Base-by-base conservation (phyloP, 257 asterid species). In the Parsonsia alboflavescens region DNA sequence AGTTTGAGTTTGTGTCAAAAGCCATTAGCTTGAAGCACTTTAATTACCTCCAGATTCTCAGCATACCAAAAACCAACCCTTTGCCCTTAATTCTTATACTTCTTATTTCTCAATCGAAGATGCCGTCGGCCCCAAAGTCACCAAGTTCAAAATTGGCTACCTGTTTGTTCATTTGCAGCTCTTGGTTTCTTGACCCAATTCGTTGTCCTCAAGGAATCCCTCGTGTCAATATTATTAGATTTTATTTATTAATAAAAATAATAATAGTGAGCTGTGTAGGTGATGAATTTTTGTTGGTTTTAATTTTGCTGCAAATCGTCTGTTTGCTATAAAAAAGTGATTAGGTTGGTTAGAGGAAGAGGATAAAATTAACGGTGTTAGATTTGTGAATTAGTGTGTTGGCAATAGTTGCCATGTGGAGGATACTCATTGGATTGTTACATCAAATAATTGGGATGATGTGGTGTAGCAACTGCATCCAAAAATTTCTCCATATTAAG, bases 11-110 rank as follows among this genome's bases (percentile, higher is more conserved):
- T 87, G 93, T 67, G 90, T 94, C 76, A 89, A 82, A 81, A n/a
- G 91, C 99, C 30, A 90, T 93, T n/a, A 90, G 97, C 87, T 82
- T 94, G 88, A 94, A 94, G 80, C 92, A 81, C 85, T 97, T 97
- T 44, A 94, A 89, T 84, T 92, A 90, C 88, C 92, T 94, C 45
- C 98, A 92, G 82, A 56, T 94, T 61, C 89, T 77, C 30, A 97
- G 99, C 56, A 86, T 94, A 94, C 86, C 99, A 94, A 69, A 68
- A 94, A 92, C 77, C 88, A 93, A 42, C 86, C 89, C 0, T 62
- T 90, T 36, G 97, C 98, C 12, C 92, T 94, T 75, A 89, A 92
- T 36, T 97, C 97, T 7, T 98, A 98, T 45, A 86, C 97, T 16
- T 97, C 92, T 73, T 92, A 87, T 89, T 90, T 97, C 22, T 97